These are phyloP conservation scores for Yarrowia sp. DNA, from an alignment of 805 yeast species.

Conservation along the genomic window DNA sequence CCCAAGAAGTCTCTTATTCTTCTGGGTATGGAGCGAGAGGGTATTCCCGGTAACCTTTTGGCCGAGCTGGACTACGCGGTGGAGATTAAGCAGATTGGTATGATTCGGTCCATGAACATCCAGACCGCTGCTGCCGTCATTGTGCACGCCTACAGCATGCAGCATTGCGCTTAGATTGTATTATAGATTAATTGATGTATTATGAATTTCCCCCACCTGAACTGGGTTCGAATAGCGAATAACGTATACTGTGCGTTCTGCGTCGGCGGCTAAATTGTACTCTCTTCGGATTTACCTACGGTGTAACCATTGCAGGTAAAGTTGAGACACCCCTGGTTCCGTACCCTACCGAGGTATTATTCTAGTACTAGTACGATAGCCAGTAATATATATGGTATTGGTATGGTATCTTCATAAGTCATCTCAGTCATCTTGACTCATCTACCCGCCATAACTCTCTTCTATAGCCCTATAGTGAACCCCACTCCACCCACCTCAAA, in stretches of 20 bases:
- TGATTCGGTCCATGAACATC: conserved; percentile 91
- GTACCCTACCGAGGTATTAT: too few relatives aligned
- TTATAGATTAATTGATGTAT: not conserved
- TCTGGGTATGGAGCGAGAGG: conserved; percentile 85
- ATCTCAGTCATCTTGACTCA: too few relatives aligned
- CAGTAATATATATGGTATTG: too few relatives aligned
- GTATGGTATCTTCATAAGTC: too few relatives aligned
- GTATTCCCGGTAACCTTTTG: conserved; percentile 81
- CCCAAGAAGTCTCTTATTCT: conserved; percentile 77
- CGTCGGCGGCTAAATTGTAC: not conserved
- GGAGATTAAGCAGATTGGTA: conserved; percentile 89
- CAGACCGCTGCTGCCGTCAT: conserved; percentile 95
- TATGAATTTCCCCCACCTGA: not conserved
- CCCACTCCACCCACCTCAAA: too few relatives aligned
- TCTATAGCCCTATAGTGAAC: too few relatives aligned
- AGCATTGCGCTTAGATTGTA: conserved; percentile 46
- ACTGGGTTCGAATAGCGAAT: not conserved
- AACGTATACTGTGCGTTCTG: not conserved
- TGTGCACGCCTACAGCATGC: conserved; percentile 82
- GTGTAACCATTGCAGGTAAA: not conserved
- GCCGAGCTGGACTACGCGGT: conserved; percentile 83
- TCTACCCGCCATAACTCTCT: too few relatives aligned
- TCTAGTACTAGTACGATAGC: too few relatives aligned
- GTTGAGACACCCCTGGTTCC: not conserved
- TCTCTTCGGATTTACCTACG: not conserved